These are phyloP conservation scores for Lentinula sp. DNA, from an alignment of 768 basidiomycete species.

Conservation along the genomic window DNA sequence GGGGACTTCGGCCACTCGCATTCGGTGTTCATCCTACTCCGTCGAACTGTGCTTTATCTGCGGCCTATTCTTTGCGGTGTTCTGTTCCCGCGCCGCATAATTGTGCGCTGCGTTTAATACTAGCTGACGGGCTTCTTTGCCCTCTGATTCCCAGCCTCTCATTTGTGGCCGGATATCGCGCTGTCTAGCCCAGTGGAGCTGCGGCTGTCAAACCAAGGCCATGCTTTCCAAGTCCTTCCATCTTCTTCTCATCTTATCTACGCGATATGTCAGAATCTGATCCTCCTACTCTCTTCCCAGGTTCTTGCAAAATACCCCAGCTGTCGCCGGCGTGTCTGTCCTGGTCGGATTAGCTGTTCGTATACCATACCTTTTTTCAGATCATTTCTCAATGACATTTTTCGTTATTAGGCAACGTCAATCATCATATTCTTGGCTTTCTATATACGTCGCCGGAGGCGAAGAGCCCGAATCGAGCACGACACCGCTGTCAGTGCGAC, in stretches of 20 bases:
- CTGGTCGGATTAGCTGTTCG: slow-evolving; percentile 74
- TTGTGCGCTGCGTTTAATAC: neutral
- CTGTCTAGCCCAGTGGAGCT: neutral
- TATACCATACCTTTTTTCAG: neutral
- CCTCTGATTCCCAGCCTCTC: neutral
- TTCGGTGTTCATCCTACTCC: neutral
- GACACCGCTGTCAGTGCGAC: slow-evolving; percentile 69
- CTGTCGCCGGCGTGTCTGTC: slow-evolving; percentile 88
- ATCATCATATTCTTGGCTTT: slow-evolving; percentile 69
- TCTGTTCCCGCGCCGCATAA: neutral
- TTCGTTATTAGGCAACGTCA: slow-evolving; percentile 26
- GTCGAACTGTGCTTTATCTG: neutral
- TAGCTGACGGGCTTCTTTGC: slow-evolving; percentile 1
- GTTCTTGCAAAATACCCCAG: slow-evolving; percentile 86
- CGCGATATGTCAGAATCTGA: neutral
- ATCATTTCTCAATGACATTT: neutral
- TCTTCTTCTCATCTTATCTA: neutral
- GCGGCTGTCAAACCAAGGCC: neutral
- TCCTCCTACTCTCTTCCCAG: slow-evolving; percentile 24
- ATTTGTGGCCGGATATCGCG: neutral
- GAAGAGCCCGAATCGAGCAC: slow-evolving; percentile 55
- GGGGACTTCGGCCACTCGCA: neutral
- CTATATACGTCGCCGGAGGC: slow-evolving; percentile 59
- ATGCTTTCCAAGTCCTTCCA: neutral
- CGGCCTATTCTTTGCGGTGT: neutral